A percentile compares a stretch with the other conserved stretches of the same genome.
Evolutionary conservation across 352 stramenopile species (phyloP).

Genomic region (Blastocystis sp.): DNA sequence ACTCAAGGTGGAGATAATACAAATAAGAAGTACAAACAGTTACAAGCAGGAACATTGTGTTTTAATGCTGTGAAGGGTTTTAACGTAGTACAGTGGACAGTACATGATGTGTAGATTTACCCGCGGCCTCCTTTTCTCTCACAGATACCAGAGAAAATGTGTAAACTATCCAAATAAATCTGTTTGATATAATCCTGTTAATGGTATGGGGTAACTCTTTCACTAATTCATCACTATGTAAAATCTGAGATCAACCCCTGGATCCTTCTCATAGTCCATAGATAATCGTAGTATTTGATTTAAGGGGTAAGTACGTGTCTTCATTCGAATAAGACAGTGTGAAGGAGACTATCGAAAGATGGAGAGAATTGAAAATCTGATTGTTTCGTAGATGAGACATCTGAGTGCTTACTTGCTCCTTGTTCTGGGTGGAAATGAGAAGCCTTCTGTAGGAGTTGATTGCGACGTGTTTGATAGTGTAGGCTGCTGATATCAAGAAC

Average conservation of each 20-base stretch:
- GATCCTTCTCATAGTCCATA: neutral
- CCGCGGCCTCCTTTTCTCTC: neutral
- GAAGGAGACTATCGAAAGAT: neutral
- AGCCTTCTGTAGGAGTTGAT: neutral
- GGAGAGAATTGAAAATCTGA: neutral
- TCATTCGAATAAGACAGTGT: neutral
- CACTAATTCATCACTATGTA: neutral
- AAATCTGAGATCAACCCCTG: neutral
- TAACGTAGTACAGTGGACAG: neutral
- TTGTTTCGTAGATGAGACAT: conserved; percentile 54
- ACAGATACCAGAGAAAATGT: neutral
- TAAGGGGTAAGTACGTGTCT: conserved; percentile 9
- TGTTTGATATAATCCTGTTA: neutral
- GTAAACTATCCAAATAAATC: neutral
- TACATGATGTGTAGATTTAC: neutral
- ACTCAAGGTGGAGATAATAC: conserved; percentile 24
- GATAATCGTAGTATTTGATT: conserved; percentile 39
- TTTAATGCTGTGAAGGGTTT: conserved; percentile 28
- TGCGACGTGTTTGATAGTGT: neutral
- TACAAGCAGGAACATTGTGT: neutral
- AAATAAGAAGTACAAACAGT: conserved; percentile 17
- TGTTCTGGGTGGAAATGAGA: conserved; percentile 64
- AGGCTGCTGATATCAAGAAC: conserved; percentile 81
- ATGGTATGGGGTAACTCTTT: neutral
- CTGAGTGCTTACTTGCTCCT: conserved; percentile 56